A percentile compares a stretch with the other conserved stretches of the same genome.
Evolutionary conservation across 2,329 filamentous ascomycete genomes (phyloP).

Genomic region (Fusarium palustre): DNA sequence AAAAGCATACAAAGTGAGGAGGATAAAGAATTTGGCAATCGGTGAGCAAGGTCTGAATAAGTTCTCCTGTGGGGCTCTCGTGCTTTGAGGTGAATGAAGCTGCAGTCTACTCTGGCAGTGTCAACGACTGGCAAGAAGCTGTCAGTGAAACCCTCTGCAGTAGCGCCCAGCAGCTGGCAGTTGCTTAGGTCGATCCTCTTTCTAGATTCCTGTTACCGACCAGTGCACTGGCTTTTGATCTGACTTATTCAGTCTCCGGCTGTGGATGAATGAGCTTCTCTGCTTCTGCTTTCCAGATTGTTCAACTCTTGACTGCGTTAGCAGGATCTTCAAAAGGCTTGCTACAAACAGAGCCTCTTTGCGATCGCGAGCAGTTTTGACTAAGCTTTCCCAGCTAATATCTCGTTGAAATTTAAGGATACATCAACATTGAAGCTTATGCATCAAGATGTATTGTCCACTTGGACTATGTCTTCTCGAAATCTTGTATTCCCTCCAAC

Average conservation of each 20-base stretch:
- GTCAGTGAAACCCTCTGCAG: slow-evolving; percentile 15
- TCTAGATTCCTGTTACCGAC: neutral
- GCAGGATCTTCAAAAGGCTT: slow-evolving; percentile 43
- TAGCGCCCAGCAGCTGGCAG: slow-evolving; percentile 3
- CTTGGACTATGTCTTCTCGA: slow-evolving; percentile 30
- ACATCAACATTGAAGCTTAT: slow-evolving; percentile 6
- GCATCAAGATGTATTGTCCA: slow-evolving; percentile 15
- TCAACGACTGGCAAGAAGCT: slow-evolving; percentile 32
- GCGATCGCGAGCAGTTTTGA: slow-evolving; percentile 39
- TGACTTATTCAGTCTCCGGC: neutral
- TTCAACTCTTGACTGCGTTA: slow-evolving; percentile 30
- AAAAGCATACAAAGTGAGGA: neutral
- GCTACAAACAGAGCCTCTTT: slow-evolving; percentile 42
- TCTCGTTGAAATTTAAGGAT: slow-evolving; percentile 1
- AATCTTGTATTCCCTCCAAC: slow-evolving; percentile 25
- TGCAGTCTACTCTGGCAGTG: slow-evolving; percentile 31
- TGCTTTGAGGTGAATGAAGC: neutral
- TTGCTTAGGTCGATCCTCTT: slow-evolving; percentile 5
- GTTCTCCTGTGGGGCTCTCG: slow-evolving; percentile 12
- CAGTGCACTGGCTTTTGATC: neutral
- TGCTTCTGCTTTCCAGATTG: slow-evolving; percentile 14
- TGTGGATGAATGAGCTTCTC: slow-evolving; percentile 12
- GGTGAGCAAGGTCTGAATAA: neutral
- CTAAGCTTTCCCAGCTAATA: slow-evolving; percentile 15
- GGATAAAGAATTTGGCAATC: neutral